A percentile compares a stretch with the other conserved stretches of the same genome.
phyloP scores from a whole-genome alignment of 371 early-diverging fungal genomes.

The Synchytrium microbalum region DNA sequence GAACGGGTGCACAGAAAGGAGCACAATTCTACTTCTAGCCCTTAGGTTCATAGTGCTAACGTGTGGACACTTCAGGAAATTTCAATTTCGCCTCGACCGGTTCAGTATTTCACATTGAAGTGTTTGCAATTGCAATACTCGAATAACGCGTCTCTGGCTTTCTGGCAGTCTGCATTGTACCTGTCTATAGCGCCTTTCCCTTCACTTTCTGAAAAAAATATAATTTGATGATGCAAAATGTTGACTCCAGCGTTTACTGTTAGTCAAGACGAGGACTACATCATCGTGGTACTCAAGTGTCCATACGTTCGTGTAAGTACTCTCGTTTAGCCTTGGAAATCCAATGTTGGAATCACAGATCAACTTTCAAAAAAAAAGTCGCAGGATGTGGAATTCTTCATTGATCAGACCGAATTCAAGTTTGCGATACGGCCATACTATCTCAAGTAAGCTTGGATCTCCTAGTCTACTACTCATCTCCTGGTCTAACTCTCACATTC shows the following conservation, averaged over 20 bases:
- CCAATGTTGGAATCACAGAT: neutral
- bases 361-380: conserved; percentile 40
- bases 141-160: no score
- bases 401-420: conserved; percentile 66
- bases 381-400: conserved; percentile 72
- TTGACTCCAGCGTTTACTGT: conserved; percentile 84
- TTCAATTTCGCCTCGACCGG: no score
- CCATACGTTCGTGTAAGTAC: conserved; percentile 73
- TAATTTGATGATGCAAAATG: no score
- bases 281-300: conserved; percentile 65
- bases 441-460: conserved; percentile 45
- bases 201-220: no score
- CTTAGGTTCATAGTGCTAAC: no score
- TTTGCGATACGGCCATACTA: conserved; percentile 76
- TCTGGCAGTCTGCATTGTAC: no score
- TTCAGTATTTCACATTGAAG: no score
- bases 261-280: conserved; percentile 64
- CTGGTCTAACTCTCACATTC: conserved; percentile 1
- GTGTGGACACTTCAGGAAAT: no score
- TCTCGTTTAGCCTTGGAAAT: conserved; percentile 4
- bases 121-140: no score
- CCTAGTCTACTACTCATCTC: neutral
- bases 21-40: no score
- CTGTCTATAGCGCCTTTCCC: no score
- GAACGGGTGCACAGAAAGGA: no score